A percentile compares a stretch with the other conserved stretches of the same genome.
These are phyloP conservation scores for Yamadazyma sp. DNA, from an alignment of 1,139 yeast genomes.

Conservation along the genomic window DNA sequence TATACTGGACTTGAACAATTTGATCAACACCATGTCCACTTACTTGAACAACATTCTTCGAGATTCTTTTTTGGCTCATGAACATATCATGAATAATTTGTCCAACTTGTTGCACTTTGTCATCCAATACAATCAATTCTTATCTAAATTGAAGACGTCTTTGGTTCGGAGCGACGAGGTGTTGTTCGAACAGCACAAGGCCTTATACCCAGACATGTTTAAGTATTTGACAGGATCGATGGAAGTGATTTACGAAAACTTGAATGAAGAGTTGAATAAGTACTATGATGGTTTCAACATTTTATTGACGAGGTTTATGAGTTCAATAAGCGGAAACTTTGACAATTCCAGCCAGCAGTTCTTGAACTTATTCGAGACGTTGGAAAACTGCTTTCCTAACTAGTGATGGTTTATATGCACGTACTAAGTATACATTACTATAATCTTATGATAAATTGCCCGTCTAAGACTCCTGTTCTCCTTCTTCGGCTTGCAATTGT, in stretches of 20 bases:
- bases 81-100: slow-evolving; percentile 50
- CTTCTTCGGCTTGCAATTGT: slow-evolving; percentile 38
- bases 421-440: slow-evolving; percentile 2
- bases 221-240: slow-evolving; percentile 41
- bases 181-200: slow-evolving; percentile 39
- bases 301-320: slow-evolving; percentile 53
- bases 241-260: slow-evolving; percentile 32
- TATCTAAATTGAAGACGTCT: slow-evolving; percentile 55
- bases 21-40: slow-evolving; percentile 52
- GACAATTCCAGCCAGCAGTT: slow-evolving; percentile 63
- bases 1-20: slow-evolving; percentile 45
- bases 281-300: slow-evolving; percentile 58
- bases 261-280: slow-evolving; percentile 49
- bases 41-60: slow-evolving; percentile 65
- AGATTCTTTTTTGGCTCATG: slow-evolving; percentile 67
- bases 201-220: slow-evolving; percentile 42
- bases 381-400: slow-evolving; percentile 46
- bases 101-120: slow-evolving; percentile 47
- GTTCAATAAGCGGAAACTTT: slow-evolving; percentile 56
- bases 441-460: no score
- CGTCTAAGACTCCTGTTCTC: no score
- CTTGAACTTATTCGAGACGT: slow-evolving; percentile 50
- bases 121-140: slow-evolving; percentile 55
- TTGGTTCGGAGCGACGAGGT: slow-evolving; percentile 52
- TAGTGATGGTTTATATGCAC: slow-evolving; percentile 5